These are phyloP conservation scores for Apophysomyces sp. DNA, from an alignment of 371 early-diverging fungal genomes.

Conservation along the genomic window DNA sequence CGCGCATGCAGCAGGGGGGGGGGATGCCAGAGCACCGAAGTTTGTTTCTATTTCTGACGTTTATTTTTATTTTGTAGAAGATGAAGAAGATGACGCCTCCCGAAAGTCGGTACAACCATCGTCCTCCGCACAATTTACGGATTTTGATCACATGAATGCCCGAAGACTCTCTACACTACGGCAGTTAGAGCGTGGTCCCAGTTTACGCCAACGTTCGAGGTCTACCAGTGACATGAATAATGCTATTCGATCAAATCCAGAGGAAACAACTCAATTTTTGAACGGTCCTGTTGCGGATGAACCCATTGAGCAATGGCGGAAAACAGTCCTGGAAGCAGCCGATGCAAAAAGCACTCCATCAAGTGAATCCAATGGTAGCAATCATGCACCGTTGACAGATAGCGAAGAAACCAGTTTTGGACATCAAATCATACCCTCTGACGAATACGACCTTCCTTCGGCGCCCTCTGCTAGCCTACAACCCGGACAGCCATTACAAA, in stretches of 20 bases:
- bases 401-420: not conserved
- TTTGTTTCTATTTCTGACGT: slow-evolving; percentile 5
- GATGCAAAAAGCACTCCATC: slow-evolving; percentile 20
- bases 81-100: not conserved
- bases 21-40: not conserved
- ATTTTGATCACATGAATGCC: slow-evolving; percentile 10
- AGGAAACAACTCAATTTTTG: not conserved
- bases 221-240: slow-evolving; percentile 11
- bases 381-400: not conserved
- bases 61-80: not conserved
- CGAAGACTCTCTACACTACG: slow-evolving; percentile 28
- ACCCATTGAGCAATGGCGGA: slow-evolving; percentile 35
- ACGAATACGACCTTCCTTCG: not conserved
- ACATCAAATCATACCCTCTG: slow-evolving; percentile 1
- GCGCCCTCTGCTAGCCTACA: not conserved
- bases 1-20: not conserved
- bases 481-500: slow-evolving; percentile 3
- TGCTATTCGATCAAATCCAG: not conserved
- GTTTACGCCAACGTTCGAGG: slow-evolving; percentile 23
- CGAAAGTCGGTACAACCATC: not conserved
- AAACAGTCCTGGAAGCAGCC: slow-evolving; percentile 27
- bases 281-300: not conserved
- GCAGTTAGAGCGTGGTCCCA: slow-evolving; percentile 26
- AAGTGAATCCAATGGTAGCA: not conserved
- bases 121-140: not conserved